Evolutionary conservation across 2,329 filamentous ascomycete species (phyloP), one percentile per base, ranked within the genome.

Genomic region (Aspergillus fructus): DNA sequence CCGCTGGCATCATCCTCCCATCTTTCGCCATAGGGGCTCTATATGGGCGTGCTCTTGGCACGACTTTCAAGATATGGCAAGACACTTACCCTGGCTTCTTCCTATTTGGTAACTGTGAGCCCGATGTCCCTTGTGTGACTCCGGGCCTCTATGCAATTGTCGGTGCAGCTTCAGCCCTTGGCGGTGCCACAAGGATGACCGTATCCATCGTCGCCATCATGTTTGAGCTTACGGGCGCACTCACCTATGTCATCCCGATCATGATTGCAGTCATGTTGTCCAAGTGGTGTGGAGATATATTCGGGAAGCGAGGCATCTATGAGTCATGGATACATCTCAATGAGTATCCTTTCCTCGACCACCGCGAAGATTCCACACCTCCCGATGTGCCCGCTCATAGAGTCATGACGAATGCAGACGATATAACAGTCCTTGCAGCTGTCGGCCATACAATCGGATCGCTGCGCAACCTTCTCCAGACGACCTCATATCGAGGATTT

Each of bases 161-260:
- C 60, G 94, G 94, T 34, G 94, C 94, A 0, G 93, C 94, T 0
- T 93, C 94, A 4, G 91, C 93, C n/a, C 85, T 99, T 2, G 91
- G 90, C 5, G 94, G 94, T 48, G 91, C 96, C 37, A 97, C 93
- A 17, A 86, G 93, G 64, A 96, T 99, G 87, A 99, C 94, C 0
- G 92, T 97, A 11, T 97, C 93, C 12, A 97, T 99, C 64, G 93
- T 99, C 4, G 94, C 97, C 68, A 99, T 99, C 77, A 97, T 97
- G 89, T 99, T 99, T 70, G 94, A 99, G 78, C 87, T 99, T 55
- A 99, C 94, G 0, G 94, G 94, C 52, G 94, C 94, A 1, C 83
- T 99, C 27, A 96, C 92, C 1, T 97, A 97, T 71, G 93, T 99
- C 49, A 85, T 99, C 7, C 94, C 94, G 54, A 99, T 97, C 74